Evolutionary conservation across 139 green algal genomes (phyloP), one percentile per base, ranked within the genome.

Genomic region (Penium margaritaceum): DNA sequence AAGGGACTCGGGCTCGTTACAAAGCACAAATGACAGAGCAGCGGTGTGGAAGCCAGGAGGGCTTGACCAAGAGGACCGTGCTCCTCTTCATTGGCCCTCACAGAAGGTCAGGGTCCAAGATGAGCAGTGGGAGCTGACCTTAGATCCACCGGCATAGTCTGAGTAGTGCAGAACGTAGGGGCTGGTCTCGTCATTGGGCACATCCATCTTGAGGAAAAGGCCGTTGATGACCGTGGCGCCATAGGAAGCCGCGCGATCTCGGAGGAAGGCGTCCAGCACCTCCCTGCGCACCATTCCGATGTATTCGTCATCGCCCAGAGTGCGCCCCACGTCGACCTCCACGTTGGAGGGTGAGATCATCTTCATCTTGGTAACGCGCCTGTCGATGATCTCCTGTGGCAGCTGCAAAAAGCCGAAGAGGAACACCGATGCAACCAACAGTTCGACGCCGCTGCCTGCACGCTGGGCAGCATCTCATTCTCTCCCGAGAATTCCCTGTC

Each of bases 301-400:
- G 88, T 95, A 99, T 87, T 99, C 94, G 36, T 88, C 92, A 69
- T 97, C 90, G 74, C 82, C 90, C 36, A 99, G 89, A 0, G 94
- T 99, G 87, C 94, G 95, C 72, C 94, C 94, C 1, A 99, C 94
- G 67, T 99, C 94, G 3, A 98, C 93, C 78, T 96, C 93, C 21
- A 91, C 83, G 86, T 99, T 99, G 79, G 90, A 96, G 33, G 94
- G 94, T 1, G 89, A 96, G 75, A 99, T 99, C 94, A 99, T 99
- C 88, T 99, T 99, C 94, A 99, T 99, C 90, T 98, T 98, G 67
- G 91, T 98, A 41, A 98, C 94, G 17, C 63, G 67, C 51, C 79
- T 64, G 70, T 85, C 79, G 44, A 85, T 83, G 54, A 85, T 85
- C 32, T 85, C 79, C 24, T 24, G n/a, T 3, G 76, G 76, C 5